Percentiles rank a stretch among this genome's conserved stretches.
These are phyloP conservation scores for Sugiyamaella mastotermitis DNA, from an alignment of 805 yeast species.

Conservation along the genomic window DNA sequence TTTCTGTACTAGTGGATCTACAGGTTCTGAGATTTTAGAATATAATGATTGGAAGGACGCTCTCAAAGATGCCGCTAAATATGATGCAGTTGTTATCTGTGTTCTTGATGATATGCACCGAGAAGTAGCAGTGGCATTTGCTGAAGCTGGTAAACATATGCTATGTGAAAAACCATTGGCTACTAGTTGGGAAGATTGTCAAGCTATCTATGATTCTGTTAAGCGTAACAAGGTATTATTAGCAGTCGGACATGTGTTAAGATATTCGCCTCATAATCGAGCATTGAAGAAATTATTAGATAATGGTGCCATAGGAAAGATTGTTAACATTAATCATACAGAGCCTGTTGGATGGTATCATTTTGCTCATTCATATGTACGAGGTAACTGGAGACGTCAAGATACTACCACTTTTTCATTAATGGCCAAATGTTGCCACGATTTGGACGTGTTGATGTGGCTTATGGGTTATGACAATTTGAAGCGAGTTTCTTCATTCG, in stretches of 20 bases:
- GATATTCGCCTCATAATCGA: conserved; percentile 25
- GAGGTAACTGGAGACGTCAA: conserved; percentile 24
- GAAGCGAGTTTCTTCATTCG: conserved; percentile 20
- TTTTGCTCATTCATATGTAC: conserved; percentile 26
- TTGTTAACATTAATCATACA: conserved; percentile 24
- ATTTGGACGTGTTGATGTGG: conserved; percentile 25
- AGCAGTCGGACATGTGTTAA: conserved; percentile 25
- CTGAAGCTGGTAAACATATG: conserved; percentile 20
- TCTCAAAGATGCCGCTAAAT: conserved; percentile 13
- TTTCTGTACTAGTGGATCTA: not conserved
- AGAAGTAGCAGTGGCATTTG: conserved; percentile 24
- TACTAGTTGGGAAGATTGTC: conserved; percentile 21
- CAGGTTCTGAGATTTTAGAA: conserved; percentile 9
- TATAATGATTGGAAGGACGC: conserved; percentile 20
- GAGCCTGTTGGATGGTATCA: conserved; percentile 27
- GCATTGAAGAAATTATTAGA: conserved; percentile 21
- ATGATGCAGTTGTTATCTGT: conserved; percentile 22
- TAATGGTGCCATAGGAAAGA: conserved; percentile 19
- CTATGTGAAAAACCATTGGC: conserved; percentile 26
- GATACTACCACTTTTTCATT: conserved; percentile 21
- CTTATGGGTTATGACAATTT: conserved; percentile 20
- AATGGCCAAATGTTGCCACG: conserved; percentile 28
- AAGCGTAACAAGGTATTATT: conserved; percentile 19
- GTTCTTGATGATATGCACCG: conserved; percentile 23
- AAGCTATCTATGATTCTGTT: conserved; percentile 20